These are phyloP conservation scores for Fusarium subtropicale DNA, from an alignment of 2,329 filamentous ascomycete genomes.

Conservation along the genomic window DNA sequence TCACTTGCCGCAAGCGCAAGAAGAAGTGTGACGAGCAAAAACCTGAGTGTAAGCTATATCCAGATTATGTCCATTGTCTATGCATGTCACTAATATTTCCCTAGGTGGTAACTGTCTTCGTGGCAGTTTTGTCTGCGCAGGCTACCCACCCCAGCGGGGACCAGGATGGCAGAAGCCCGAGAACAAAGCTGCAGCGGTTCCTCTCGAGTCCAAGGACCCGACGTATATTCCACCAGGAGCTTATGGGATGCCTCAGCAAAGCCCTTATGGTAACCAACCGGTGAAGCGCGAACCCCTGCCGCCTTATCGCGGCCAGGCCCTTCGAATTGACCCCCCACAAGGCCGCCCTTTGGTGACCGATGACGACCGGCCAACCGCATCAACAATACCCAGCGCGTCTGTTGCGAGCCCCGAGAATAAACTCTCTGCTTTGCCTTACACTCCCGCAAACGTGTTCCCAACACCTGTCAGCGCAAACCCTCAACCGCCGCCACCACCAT, in stretches of 20 bases:
- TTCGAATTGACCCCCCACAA: conserved; percentile 73
- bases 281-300: conserved; percentile 68
- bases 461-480: conserved; percentile 71
- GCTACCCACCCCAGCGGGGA: conserved; percentile 85
- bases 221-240: conserved; percentile 71
- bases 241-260: conserved; percentile 69
- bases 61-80: not conserved
- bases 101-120: conserved; percentile 88
- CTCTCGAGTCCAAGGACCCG: conserved; percentile 85
- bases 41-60: conserved; percentile 79
- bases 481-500: conserved; percentile 56
- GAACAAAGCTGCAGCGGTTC: conserved; percentile 74
- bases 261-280: conserved; percentile 52
- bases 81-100: conserved; percentile 23
- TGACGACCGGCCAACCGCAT: conserved; percentile 69
- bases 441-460: conserved; percentile 67
- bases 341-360: conserved; percentile 66
- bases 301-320: conserved; percentile 69
- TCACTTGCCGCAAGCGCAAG: conserved; percentile 91
- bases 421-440: conserved; percentile 68
- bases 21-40: conserved; percentile 98
- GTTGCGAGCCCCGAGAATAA: conserved; percentile 71
- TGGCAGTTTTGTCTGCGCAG: conserved; percentile 90
- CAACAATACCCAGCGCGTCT: conserved; percentile 69
- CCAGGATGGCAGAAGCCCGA: conserved; percentile 80